phyloP scores from a whole-genome alignment of 495 filamentous ascomycete genomes.

The Barbatosphaeria neglecta region DNA sequence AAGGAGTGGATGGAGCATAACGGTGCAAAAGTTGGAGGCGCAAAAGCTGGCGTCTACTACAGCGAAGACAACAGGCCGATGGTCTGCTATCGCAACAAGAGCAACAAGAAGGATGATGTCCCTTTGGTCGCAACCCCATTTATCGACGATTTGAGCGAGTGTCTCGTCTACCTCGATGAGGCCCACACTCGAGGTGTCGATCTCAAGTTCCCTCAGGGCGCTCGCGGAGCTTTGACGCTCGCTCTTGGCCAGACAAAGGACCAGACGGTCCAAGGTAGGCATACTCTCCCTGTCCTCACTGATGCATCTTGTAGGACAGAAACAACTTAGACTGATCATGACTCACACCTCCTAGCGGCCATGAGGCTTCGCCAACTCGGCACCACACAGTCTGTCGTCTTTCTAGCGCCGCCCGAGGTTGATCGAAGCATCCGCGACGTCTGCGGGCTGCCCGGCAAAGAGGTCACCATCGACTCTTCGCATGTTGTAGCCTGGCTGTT shows the following conservation, averaged over 20 bases:
- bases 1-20: slow-evolving; percentile 39
- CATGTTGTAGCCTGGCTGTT: slow-evolving; percentile 43
- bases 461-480: background rate
- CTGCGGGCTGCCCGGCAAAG: background rate
- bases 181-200: slow-evolving; percentile 42
- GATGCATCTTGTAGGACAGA: too few species aligned
- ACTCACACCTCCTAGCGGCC: slow-evolving; percentile 14
- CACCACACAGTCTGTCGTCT: slow-evolving; percentile 20
- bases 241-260: slow-evolving; percentile 38
- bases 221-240: slow-evolving; percentile 36
- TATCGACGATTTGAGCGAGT: slow-evolving; percentile 25
- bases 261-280: slow-evolving; percentile 30
- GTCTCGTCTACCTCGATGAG: slow-evolving; percentile 36
- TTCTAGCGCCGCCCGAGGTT: slow-evolving; percentile 31
- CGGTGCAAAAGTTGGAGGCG: slow-evolving; percentile 35
- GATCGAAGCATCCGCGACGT: slow-evolving; percentile 34
- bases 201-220: slow-evolving; percentile 27
- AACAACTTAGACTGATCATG: background rate
- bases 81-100: slow-evolving; percentile 12
- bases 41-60: slow-evolving; percentile 24
- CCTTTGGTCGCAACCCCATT: slow-evolving; percentile 31
- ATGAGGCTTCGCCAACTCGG: slow-evolving; percentile 32
- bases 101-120: slow-evolving; percentile 11
- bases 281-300: background rate
- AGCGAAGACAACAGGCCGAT: slow-evolving; percentile 32